Base-by-base conservation (phyloP, 1,284 basidiomycete species). In the Leccinum pachyderme region DNA sequence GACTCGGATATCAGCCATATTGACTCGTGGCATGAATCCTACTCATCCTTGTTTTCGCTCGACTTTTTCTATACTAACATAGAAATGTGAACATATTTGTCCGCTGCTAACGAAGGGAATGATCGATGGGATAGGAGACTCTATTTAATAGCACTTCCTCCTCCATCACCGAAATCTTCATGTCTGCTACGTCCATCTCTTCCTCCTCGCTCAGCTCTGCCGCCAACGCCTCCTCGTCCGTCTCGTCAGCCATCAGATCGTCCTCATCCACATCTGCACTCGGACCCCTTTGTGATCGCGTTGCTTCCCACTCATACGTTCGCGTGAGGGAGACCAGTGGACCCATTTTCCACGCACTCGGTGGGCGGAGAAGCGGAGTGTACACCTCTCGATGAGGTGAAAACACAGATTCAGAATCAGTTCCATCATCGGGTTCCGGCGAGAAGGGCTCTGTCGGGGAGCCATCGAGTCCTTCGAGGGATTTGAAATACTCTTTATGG, bases 131-230 rank as follows among this genome's bases (percentile, higher is more conserved):
- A 18, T 18, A 18, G 18, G 18, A 18, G 18, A 18, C 18, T 51
- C 47, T 43, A 48, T 46, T 37, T 71, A 72, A 76, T 9, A 79
- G 55, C 5, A 46, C 43, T n/a, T 56, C 52, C 64, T 77, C 73
- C 27, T 65, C 55, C 15, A 33, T 46, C 25, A 25, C 55, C 4
- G 63, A 70, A 2, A 50, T 27, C 28, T 46, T 53, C 48, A 53
- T 49, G 60, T 87, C 84, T 53, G 57, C 53, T 31, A 59, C 53
- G 43, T 86, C 78, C 39, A 81, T 59, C 18, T 66, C 63, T 3
- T 71, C 72, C 24, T 87, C 85, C 22, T 79, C 79, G 7, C 68
- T 55, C 27, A 86, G 61, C 65, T 81, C 83, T 1, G 60, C 64
- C 7, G 63, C 58, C 22, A 83, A 55, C 15, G 63, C 72, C 24